Conservation (phyloP, 2,329 filamentous ascomycete species). For the Epichloe glyceriae region DNA sequence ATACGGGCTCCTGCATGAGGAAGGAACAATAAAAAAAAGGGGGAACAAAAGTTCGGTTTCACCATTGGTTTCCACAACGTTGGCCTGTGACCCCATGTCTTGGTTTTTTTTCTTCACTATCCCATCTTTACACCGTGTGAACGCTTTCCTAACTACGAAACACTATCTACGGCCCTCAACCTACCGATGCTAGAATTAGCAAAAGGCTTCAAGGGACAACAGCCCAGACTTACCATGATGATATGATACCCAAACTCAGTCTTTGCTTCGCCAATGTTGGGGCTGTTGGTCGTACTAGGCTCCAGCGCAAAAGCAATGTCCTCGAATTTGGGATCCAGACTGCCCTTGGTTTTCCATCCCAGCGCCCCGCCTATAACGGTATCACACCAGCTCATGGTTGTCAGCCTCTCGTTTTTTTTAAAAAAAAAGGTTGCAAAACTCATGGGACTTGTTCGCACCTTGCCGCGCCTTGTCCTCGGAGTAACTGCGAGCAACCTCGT, state of each 20-base stretch:
- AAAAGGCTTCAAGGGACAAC: background rate
- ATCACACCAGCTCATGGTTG: background rate
- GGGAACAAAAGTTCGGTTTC: conserved; percentile 13
- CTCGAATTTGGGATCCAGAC: conserved; percentile 56
- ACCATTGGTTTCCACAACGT: background rate
- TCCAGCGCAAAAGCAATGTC: conserved; percentile 58
- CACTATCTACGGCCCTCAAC: conserved; percentile 29
- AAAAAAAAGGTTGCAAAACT: background rate
- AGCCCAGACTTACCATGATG: conserved; percentile 47
- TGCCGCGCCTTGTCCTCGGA: conserved; percentile 66
- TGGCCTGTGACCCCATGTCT: background rate
- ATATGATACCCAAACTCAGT: conserved; percentile 69
- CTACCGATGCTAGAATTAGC: conserved; percentile 10
- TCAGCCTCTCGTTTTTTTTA: background rate
- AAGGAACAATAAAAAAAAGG: conserved; percentile 27
- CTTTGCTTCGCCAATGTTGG: conserved; percentile 58
- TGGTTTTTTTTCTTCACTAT: no score
- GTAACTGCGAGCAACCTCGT: conserved; percentile 58
- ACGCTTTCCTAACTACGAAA: background rate
- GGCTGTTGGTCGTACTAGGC: conserved; percentile 48
- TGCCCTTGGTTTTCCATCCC: conserved; percentile 60
- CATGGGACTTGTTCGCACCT: conserved; percentile 25
- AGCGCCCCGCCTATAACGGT: conserved; percentile 46
- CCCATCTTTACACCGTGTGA: no score
- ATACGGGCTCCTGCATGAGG: conserved; percentile 22